Evolutionary conservation across 331 rosid genomes (phyloP).

Genomic region (Acacia concinna): DNA sequence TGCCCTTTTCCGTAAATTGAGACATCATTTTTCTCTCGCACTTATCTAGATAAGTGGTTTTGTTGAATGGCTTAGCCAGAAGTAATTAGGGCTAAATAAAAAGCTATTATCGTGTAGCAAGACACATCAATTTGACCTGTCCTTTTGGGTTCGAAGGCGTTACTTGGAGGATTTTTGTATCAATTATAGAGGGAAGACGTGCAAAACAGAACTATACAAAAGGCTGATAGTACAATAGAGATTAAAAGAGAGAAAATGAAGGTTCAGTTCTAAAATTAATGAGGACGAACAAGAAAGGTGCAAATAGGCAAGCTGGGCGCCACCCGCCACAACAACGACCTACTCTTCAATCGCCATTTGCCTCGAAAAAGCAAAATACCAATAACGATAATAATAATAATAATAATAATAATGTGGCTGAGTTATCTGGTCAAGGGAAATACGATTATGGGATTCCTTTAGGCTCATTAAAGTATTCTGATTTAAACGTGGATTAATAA

Average conservation of each 20-base stretch:
- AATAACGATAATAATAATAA: no score
- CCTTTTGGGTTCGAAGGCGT: not conserved
- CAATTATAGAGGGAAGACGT: not conserved
- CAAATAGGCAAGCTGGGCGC: not conserved
- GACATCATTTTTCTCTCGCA: no score
- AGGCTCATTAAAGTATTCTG: not conserved
- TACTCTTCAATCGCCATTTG: not conserved
- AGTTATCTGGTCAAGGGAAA: conserved; percentile 1
- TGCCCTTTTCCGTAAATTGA: no score
- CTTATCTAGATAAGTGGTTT: no score
- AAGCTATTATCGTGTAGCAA: not conserved
- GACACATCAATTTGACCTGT: not conserved
- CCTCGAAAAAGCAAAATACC: not conserved
- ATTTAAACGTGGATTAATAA: not conserved
- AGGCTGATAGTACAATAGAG: not conserved
- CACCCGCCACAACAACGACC: not conserved
- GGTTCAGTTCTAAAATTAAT: not conserved
- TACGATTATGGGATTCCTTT: not conserved
- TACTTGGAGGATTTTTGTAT: not conserved
- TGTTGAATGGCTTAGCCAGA: not conserved
- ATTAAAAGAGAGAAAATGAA: not conserved
- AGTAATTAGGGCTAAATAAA: not conserved
- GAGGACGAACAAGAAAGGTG: not conserved
- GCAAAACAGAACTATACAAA: not conserved
- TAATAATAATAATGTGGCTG: not conserved